phyloP scores from a whole-genome alignment of 176 grass and related monocot genomes.

The Sorghum bicolor region Sorghum_bicolor_NCBIv3 NC_012871.2:73988501-73989000 shows the following conservation, averaged over 20 bases:
- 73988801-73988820: neutral
- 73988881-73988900: neutral
- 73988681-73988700: neutral
- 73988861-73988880: neutral
- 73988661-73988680: neutral
- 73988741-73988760: neutral
- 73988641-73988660: neutral
- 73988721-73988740: neutral
- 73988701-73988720: neutral
- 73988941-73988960: neutral
- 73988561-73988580: no score
- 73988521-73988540: no score
- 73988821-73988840: neutral
- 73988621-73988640: neutral
- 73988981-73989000: neutral
- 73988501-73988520: no score
- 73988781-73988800: neutral
- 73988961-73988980: neutral
- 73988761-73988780: neutral
- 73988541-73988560: no score
- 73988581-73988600: no score
- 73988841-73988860: neutral
- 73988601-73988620: neutral
- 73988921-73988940: neutral
- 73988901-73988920: neutral